Base-by-base conservation (phyloP, 805 yeast species). In the Pichia manshurica region DNA sequence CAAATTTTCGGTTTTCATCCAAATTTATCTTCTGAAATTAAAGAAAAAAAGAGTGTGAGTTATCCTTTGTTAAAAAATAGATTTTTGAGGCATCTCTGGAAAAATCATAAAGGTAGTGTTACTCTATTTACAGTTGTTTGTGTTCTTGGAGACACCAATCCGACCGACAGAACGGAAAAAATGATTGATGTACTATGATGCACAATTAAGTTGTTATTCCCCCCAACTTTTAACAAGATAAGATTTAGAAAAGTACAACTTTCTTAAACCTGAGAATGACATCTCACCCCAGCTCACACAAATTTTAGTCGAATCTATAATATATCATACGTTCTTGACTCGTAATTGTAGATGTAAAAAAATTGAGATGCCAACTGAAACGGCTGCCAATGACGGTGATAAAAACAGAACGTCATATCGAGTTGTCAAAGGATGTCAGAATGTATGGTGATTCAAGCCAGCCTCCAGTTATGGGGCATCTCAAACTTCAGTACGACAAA, bases 121-220 rank as follows among this genome's bases (percentile, higher is more conserved):
- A n/a, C n/a, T n/a, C n/a, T n/a, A 25, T 25, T 25, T 25, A 25
- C 29, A 25, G 29, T 10, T 61, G 65, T 61, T 29, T 60, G 65
- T 61, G 65, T 61, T 61, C 62, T 61, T 61, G 65, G 65, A 61
- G 65, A 61, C 65, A 61, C 64, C 64, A 57, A 49, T 55, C 57
- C 54, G 56, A 56, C 52, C 48, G 61, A 48, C 45, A 46, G 36
- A 44, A 42, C 39, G 47, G 48, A 44, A 39, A 44, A 10, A 52
- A 43, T 43, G 54, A 57, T 54, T 53, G 64, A 60, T 60, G 65
- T 61, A 61, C 65, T 61, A 61, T 61, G 65, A 61, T 61, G 64
- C 65, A 61, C 65, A 49, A 35, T 31, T 44, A 40, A 37, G 41
- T 49, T 45, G 15, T 45, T 55, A 39, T 55, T 51, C 59, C 56